Evolutionary conservation across 176 grass and related monocot genomes (phyloP).

Genomic region (Oryza punctata): DNA sequence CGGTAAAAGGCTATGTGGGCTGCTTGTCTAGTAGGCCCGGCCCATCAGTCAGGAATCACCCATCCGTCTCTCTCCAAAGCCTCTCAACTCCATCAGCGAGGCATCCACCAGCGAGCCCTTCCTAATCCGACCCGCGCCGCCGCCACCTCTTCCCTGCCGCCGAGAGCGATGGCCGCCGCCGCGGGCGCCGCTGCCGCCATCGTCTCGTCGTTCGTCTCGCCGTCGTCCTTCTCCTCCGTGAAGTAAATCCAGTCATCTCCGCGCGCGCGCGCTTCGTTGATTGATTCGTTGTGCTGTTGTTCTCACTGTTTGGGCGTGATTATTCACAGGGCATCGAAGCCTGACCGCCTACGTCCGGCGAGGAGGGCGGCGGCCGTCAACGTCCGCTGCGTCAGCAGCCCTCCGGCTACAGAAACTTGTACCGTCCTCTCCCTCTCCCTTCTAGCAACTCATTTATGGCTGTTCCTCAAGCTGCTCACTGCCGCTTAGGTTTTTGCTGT

Average conservation of each 20-base stretch:
- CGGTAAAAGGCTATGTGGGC: not conserved
- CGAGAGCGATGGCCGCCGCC: slow-evolving; percentile 30
- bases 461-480: not conserved
- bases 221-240: slow-evolving; percentile 10
- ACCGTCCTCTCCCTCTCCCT: not conserved
- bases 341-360: slow-evolving; percentile 2
- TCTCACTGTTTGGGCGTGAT: not conserved
- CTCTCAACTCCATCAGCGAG: not conserved
- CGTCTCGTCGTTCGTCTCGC: slow-evolving; percentile 17
- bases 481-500: not conserved
- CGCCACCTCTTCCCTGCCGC: slow-evolving; percentile 9
- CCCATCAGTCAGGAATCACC: not conserved
- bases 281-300: not conserved
- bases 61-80: not conserved
- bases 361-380: slow-evolving; percentile 21
- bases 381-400: slow-evolving; percentile 38
- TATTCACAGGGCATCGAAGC: slow-evolving; percentile 41
- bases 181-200: slow-evolving; percentile 6
- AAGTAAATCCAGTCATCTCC: slow-evolving; percentile 20
- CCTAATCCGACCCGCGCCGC: not conserved
- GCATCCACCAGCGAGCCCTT: not conserved
- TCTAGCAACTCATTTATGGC: not conserved
- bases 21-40: too few species aligned
- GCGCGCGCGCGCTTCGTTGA: not conserved
- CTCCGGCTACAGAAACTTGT: slow-evolving; percentile 45